Base-by-base conservation (phyloP, 208 protist species). In the Acanthamoeba sp. region DNA sequence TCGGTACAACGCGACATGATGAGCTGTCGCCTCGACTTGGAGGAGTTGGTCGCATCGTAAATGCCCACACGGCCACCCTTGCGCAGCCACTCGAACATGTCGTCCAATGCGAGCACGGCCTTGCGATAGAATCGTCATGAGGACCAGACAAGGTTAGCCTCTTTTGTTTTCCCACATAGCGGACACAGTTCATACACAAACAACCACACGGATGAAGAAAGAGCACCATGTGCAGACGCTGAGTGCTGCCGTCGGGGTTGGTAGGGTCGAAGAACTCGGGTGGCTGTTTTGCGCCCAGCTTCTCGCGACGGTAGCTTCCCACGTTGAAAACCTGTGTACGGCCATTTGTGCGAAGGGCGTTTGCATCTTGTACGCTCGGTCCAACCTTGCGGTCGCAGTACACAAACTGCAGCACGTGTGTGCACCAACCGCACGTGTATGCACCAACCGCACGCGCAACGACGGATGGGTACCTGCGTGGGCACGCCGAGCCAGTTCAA, bases 21-120 rank as follows among this genome's bases (percentile, higher is more conserved):
- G 16, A 59, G 73, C 91, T 94, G 34, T 16, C 95, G 64, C 7
- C 95, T 76, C 16, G 32, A 32, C 16, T 45, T 45, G 32, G 80
- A 95, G 9, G 66, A 78, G 62, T 96, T 96, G 27, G 95, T 96
- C 18, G 93, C 95, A 40, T 96, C 95, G 82, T 96, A 94, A 32
- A 96, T 95, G 29, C 73, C 95, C 20, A 96, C 76, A n/a, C 71
- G 48, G 10, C 95, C 93, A 59, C 87, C 93, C 38, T 88, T 95
- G 48, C 34, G 32, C 50, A 96, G 36, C 93, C 93, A 95, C 18
- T 84, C 36, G 57, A 69, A 52, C 66, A 96, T 91, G 40, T 96
- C 95, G 22, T 94, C 94, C 24, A 96, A n/a, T 14, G 95, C 95
- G 27, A 93, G 27, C 78, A 92, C 48, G n/a, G 73, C 73, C 76